A percentile compares a stretch with the other conserved stretches of the same genome.
Conservation (phyloP, 1,284 basidiomycete species). For the Naganishia sp. region DNA sequence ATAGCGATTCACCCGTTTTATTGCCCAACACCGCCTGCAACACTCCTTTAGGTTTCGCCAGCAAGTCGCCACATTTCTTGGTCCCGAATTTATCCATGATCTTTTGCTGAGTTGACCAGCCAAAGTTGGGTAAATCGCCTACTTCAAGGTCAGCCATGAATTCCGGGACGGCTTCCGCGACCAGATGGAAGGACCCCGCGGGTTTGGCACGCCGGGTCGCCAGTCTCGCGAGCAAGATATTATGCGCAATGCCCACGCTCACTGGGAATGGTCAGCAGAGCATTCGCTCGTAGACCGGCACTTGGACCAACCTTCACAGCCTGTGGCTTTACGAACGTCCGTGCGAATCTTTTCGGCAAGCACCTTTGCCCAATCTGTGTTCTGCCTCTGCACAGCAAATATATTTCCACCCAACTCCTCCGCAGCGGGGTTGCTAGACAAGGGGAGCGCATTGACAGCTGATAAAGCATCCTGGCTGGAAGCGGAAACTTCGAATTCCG, state of each 20-base stretch:
- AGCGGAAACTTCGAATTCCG: constrained; percentile 36
- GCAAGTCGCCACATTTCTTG: constrained; percentile 67
- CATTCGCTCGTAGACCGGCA: background rate
- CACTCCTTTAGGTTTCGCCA: constrained; percentile 64
- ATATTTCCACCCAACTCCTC: background rate
- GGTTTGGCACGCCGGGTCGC: constrained; percentile 92
- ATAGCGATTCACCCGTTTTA: constrained; percentile 78
- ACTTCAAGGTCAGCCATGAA: constrained; percentile 78
- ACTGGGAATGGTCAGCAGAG: constrained; percentile 56
- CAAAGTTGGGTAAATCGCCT: constrained; percentile 84
- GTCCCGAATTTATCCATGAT: constrained; percentile 71
- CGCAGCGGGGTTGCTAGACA: too few species aligned
- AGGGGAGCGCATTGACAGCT: too few species aligned
- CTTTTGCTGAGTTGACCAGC: constrained; percentile 67
- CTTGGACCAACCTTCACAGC: constrained; percentile 69
- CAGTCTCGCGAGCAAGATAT: constrained; percentile 86
- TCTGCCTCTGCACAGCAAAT: background rate
- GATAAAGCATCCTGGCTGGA: background rate
- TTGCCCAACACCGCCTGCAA: constrained; percentile 77
- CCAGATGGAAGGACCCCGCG: constrained; percentile 75
- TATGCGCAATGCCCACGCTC: constrained; percentile 87
- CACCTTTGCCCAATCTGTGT: constrained; percentile 61
- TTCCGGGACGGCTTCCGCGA: constrained; percentile 59
- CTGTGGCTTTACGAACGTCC: constrained; percentile 72
- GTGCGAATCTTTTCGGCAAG: constrained; percentile 78